Percentiles rank a stretch among this genome's conserved stretches.
Conservation (phyloP, 305 asterid species). For the Plantago coronopus region DNA sequence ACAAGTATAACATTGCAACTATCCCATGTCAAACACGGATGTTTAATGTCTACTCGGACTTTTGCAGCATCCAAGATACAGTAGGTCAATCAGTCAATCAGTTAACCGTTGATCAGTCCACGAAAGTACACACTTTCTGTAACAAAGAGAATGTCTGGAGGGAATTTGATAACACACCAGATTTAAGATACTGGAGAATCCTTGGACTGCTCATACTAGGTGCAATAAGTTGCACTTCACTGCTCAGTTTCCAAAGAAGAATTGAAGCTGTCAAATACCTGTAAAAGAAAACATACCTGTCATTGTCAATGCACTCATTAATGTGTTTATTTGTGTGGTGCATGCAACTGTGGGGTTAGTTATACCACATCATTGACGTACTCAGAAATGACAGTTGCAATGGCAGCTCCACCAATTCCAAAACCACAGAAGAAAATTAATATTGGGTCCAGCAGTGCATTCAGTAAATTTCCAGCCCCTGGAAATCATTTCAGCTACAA, state of each 20-base stretch:
- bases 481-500: constrained; percentile 26
- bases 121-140: neutral
- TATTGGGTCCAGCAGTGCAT: constrained; percentile 67
- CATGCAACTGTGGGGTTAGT: constrained; percentile 41
- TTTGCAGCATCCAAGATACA: neutral
- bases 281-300: constrained; percentile 21
- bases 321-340: constrained; percentile 20
- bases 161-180: constrained; percentile 41
- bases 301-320: constrained; percentile 10
- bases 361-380: constrained; percentile 85
- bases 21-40: too few species aligned
- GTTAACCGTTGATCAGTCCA: constrained; percentile 3
- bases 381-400: constrained; percentile 93
- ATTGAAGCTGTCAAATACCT: constrained; percentile 77
- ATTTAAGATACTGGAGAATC: constrained; percentile 66
- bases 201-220: constrained; percentile 63
- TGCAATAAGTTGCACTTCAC: constrained; percentile 55
- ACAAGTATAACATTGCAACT: too few species aligned
- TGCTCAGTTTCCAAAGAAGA: constrained; percentile 76
- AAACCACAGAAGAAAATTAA: constrained; percentile 63
- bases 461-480: constrained; percentile 85
- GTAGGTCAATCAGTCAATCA: constrained; percentile 1
- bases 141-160: too few species aligned
- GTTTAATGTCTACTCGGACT: too few species aligned
- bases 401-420: constrained; percentile 88